These are phyloP conservation scores for Didymellaceae sp. DNA, from an alignment of 2,329 filamentous ascomycete genomes.

Conservation along the genomic window DNA sequence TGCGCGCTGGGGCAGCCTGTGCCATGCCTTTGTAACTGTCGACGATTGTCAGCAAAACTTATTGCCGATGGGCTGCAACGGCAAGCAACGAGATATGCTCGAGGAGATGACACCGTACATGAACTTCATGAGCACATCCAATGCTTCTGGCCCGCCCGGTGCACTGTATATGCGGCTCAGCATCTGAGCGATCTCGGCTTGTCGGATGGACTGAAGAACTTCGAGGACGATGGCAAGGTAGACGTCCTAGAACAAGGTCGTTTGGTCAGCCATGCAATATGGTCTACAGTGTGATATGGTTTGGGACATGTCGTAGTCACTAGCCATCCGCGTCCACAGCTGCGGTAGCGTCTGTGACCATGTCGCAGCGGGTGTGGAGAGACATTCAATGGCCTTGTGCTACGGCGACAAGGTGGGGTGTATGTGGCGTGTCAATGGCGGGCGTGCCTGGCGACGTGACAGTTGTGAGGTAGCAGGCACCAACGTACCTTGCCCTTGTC, in stretches of 20 bases:
- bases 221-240: slow-evolving; percentile 89
- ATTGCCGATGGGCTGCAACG: background rate
- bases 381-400: slow-evolving; percentile 29
- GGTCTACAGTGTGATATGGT: slow-evolving; percentile 12
- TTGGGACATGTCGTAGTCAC: slow-evolving; percentile 22
- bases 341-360: slow-evolving; percentile 29
- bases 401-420: slow-evolving; percentile 19
- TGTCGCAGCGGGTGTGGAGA: slow-evolving; percentile 26
- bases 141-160: slow-evolving; percentile 79
- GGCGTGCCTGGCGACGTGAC: slow-evolving; percentile 8
- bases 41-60: background rate
- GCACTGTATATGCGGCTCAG: slow-evolving; percentile 80
- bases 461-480: slow-evolving; percentile 22
- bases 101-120: slow-evolving; percentile 66
- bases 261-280: slow-evolving; percentile 39
- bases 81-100: background rate
- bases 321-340: slow-evolving; percentile 33
- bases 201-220: slow-evolving; percentile 94
- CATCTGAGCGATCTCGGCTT: slow-evolving; percentile 91
- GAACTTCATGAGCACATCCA: slow-evolving; percentile 98
- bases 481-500: slow-evolving; percentile 59
- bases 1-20: slow-evolving; percentile 45
- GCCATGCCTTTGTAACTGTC: slow-evolving; percentile 88
- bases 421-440: slow-evolving; percentile 5
- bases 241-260: slow-evolving; percentile 66